Evolutionary conservation across 495 filamentous ascomycete genomes (phyloP), one percentile per base, ranked within the genome.

Genomic region (Hypomontagnella submonticulosa): DNA sequence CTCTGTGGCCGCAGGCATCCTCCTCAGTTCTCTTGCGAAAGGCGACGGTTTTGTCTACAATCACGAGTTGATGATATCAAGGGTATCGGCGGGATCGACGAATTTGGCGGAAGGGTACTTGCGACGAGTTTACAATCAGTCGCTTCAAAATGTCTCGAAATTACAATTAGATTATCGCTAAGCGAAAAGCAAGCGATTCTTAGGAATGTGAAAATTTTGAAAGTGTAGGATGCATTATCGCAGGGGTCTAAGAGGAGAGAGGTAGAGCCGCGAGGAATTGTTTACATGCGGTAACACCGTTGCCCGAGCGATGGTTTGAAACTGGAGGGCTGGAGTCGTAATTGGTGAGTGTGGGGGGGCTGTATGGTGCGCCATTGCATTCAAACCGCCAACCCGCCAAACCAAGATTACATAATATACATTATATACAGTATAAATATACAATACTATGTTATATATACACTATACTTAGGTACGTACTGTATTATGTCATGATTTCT

Each of bases 1-100:
- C 34, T 74, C 71, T 30, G 60, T 70, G 50, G 66, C 71, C 52
- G 71, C 33, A 63, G 71, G 69, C 71, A 74, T 74, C 57, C 57
- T 74, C 58, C 69, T 49, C 50, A 9, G 47, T 52, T 58, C 23
- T 50, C 36, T 56, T 2, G 12, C 40, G 30, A 49, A 60, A 46
- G 27, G 44, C 15, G 51, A 44, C 3, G 37, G 33, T 57, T 20
- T 56, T 38, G 27, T 63, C 13, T 51, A 13, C 42, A 49, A 63
- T 59, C 4, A 33, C 19, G 23, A 6, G 7, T 40, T 12, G 34
- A n/a, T 40, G 27, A 27, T 10, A 27, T 50, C 12, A 33, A 57
- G 4, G 15, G 16, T 58, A 27, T 27, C 23, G 6, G 20, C 38
- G 34, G 36, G 36, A 43, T 51, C 43, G 49, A 36, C 49, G 33